phyloP scores from a whole-genome alignment of 2,329 filamentous ascomycete species.

The Pseudonectria foliicola region DNA sequence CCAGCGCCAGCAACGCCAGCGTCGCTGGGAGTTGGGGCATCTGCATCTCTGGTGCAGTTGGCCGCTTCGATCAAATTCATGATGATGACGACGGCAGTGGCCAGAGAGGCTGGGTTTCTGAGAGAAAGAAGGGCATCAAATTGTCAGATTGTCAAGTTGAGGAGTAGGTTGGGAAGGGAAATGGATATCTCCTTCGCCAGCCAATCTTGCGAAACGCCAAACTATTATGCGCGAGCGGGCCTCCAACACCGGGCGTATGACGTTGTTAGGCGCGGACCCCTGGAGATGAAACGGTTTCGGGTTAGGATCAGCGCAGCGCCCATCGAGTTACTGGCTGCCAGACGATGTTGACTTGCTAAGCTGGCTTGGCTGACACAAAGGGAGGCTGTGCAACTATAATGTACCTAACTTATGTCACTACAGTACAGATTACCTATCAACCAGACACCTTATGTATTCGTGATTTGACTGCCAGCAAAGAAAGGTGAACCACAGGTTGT shows the following conservation, averaged over 20 bases:
- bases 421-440: too few species aligned
- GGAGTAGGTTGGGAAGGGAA: background rate
- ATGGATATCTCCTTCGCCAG: background rate
- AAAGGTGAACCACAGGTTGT: too few species aligned
- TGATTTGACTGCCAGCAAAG: too few species aligned
- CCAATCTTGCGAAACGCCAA: background rate
- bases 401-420: too few species aligned
- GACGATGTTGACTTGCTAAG: conserved; percentile 12
- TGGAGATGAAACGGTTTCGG: conserved; percentile 18
- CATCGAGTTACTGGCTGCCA: conserved; percentile 16
- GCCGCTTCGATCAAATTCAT: conserved; percentile 1
- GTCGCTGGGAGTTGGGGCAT: conserved; percentile 41
- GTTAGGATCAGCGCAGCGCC: conserved; percentile 12
- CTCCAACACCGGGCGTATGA: conserved; percentile 14
- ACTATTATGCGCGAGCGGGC: conserved; percentile 9
- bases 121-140: too few species aligned
- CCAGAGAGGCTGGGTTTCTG: background rate
- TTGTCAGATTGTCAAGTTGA: too few species aligned
- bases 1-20: conserved; percentile 51
- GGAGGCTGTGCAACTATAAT: conserved; percentile 16
- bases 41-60: conserved; percentile 5
- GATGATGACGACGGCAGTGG: background rate
- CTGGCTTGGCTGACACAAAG: background rate
- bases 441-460: too few species aligned
- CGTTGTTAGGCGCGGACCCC: conserved; percentile 22